Percentiles rank a stretch among this genome's conserved stretches.
phyloP scores from a whole-genome alignment of 2,329 filamentous ascomycete genomes.

The Coccinonectria pachysandricola region DNA sequence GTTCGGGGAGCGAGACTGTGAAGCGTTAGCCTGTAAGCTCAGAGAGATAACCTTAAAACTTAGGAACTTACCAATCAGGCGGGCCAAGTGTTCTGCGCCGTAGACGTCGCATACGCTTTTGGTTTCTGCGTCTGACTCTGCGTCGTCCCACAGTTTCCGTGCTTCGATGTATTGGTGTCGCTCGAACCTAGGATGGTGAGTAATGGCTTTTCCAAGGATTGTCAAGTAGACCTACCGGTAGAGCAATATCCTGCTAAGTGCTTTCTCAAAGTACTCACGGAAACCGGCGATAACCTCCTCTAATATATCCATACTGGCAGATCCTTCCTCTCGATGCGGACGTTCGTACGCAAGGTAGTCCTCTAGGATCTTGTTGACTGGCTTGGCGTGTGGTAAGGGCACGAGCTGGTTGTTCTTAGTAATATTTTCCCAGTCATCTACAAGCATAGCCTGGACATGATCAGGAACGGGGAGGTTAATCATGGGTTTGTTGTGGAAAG shows the following conservation, averaged over 20 bases:
- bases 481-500: constrained; percentile 72
- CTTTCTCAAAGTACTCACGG: constrained; percentile 89
- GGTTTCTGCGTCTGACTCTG: constrained; percentile 52
- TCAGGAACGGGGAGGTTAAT: constrained; percentile 83
- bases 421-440: constrained; percentile 98
- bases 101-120: constrained; percentile 75
- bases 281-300: constrained; percentile 82
- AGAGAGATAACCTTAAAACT: not conserved
- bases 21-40: constrained; percentile 2
- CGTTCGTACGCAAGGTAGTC: constrained; percentile 68
- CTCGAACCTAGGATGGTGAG: constrained; percentile 76
- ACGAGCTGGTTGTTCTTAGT: constrained; percentile 92
- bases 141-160: constrained; percentile 56
- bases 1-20: constrained; percentile 78
- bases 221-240: constrained; percentile 51
- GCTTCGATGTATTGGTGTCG: constrained; percentile 77
- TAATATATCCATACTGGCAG: constrained; percentile 71
- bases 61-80: constrained; percentile 75
- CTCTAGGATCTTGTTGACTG: constrained; percentile 68
- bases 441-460: constrained; percentile 79
- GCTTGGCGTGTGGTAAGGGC: constrained; percentile 64
- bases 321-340: constrained; percentile 52
- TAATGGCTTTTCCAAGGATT: no score
- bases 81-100: constrained; percentile 82
- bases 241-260: constrained; percentile 75